Evolutionary conservation across 768 basidiomycete genomes (phyloP).

Genomic region (Tricholoma flavovirens): DNA sequence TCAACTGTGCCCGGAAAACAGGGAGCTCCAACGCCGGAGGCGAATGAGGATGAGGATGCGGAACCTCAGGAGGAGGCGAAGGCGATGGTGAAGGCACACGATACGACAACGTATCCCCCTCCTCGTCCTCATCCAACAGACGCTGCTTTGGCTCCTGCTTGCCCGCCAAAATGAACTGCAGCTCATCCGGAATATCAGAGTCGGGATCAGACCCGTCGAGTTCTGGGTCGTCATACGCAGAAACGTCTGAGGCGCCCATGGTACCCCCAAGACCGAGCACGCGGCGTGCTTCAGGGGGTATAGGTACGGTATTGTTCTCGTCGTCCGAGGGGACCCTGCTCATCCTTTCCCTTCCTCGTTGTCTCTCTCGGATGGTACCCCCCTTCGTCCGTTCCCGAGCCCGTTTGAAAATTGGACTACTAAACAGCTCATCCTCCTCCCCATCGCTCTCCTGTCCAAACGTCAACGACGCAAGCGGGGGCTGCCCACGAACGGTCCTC

Average conservation of each 20-base stretch:
- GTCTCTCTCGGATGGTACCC: no score
- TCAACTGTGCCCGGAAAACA: slow-evolving; percentile 37
- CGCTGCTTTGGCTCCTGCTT: no score
- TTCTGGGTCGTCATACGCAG: slow-evolving; percentile 37
- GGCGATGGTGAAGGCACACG: slow-evolving; percentile 35
- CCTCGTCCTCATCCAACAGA: slow-evolving; percentile 19
- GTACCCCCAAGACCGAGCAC: slow-evolving; percentile 63
- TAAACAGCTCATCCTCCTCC: slow-evolving; percentile 11
- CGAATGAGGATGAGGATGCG: slow-evolving; percentile 9
- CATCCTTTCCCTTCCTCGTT: no score
- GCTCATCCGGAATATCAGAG: slow-evolving; percentile 77
- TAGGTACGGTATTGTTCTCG: slow-evolving; percentile 25
- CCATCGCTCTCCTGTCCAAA: slow-evolving; percentile 27
- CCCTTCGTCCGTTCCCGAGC: slow-evolving; percentile 15
- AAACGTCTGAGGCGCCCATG: slow-evolving; percentile 54
- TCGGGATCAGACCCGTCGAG: slow-evolving; percentile 58
- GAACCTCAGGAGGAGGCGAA: slow-evolving; percentile 36
- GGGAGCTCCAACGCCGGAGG: slow-evolving; percentile 25
- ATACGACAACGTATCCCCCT: slow-evolving; percentile 35
- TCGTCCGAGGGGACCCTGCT: no score
- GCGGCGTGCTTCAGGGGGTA: slow-evolving; percentile 46
- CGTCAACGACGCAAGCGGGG: slow-evolving; percentile 30
- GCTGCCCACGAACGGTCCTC: slow-evolving; percentile 20
- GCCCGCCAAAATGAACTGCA: slow-evolving; percentile 54
- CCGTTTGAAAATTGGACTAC: slow-evolving; percentile 33